A percentile compares a stretch with the other conserved stretches of the same genome.
phyloP scores from a whole-genome alignment of 805 yeast genomes.

The Yarrowia bubula region DNA sequence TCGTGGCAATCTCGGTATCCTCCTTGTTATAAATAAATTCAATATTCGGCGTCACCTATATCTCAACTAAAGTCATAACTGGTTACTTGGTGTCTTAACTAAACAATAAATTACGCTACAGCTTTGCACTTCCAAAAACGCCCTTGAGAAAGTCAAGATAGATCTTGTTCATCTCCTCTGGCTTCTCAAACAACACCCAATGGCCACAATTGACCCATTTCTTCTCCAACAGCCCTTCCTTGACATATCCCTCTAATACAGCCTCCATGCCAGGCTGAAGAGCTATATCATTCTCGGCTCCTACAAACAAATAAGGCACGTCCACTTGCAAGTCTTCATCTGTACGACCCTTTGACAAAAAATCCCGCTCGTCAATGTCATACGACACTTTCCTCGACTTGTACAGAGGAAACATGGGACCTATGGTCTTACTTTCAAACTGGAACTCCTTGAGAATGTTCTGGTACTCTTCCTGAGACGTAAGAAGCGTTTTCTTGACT shows the following conservation, averaged over 20 bases:
- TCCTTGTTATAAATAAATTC: no score
- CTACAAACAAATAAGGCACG: constrained; percentile 10
- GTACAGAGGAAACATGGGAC: neutral
- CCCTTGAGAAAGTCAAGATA: neutral
- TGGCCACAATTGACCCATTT: constrained; percentile 6
- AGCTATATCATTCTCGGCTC: constrained; percentile 18
- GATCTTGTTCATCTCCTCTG: neutral
- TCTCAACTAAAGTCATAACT: no score
- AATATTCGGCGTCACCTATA: no score
- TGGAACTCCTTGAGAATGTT: constrained; percentile 2
- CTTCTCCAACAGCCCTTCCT: neutral
- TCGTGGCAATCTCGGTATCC: no score
- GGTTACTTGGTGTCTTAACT: no score
- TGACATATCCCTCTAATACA: neutral
- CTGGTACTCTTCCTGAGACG: neutral
- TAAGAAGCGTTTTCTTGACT: neutral
- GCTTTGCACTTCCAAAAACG: neutral
- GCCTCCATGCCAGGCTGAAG: constrained; percentile 10
- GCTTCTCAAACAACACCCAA: constrained; percentile 19
- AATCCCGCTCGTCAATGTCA: neutral
- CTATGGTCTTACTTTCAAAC: neutral
- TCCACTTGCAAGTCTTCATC: neutral
- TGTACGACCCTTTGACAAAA: neutral
- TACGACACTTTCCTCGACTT: neutral
- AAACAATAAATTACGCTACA: neutral